These are phyloP conservation scores for Tetraselmis chui DNA, from an alignment of 139 green algal genomes.

Conservation along the genomic window DNA sequence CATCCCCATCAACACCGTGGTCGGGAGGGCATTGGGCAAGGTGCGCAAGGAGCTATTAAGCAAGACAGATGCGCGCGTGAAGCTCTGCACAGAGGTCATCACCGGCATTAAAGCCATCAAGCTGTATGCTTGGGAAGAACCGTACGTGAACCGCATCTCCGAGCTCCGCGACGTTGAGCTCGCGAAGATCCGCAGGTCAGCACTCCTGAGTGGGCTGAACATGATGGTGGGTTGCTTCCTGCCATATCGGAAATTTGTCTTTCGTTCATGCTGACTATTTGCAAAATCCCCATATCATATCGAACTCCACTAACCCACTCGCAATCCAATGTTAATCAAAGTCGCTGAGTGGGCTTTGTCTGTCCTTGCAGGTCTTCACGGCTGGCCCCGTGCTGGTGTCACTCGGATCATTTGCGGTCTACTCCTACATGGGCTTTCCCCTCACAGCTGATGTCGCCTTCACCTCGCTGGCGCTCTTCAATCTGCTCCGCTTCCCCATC, in stretches of 20 bases:
- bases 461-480: constrained; percentile 74
- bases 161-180: constrained; percentile 66
- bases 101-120: constrained; percentile 89
- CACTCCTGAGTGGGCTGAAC: constrained; percentile 7
- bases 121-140: constrained; percentile 84
- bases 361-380: constrained; percentile 11
- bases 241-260: too few relatives aligned
- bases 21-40: constrained; percentile 46
- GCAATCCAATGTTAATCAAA: not conserved
- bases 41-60: constrained; percentile 46
- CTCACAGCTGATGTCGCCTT: constrained; percentile 75
- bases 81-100: constrained; percentile 73
- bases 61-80: constrained; percentile 71
- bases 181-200: not conserved
- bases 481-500: constrained; percentile 79
- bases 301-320: not conserved
- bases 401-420: constrained; percentile 55
- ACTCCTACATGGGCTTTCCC: constrained; percentile 24
- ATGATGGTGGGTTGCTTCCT: too few relatives aligned
- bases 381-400: constrained; percentile 42
- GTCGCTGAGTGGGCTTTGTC: too few relatives aligned
- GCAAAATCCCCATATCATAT: not conserved
- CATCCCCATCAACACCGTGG: constrained; percentile 60
- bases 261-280: too few relatives aligned
- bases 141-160: constrained; percentile 68